These are phyloP conservation scores for Apiospora marii DNA, from an alignment of 2,329 filamentous ascomycete genomes.

Conservation along the genomic window DNA sequence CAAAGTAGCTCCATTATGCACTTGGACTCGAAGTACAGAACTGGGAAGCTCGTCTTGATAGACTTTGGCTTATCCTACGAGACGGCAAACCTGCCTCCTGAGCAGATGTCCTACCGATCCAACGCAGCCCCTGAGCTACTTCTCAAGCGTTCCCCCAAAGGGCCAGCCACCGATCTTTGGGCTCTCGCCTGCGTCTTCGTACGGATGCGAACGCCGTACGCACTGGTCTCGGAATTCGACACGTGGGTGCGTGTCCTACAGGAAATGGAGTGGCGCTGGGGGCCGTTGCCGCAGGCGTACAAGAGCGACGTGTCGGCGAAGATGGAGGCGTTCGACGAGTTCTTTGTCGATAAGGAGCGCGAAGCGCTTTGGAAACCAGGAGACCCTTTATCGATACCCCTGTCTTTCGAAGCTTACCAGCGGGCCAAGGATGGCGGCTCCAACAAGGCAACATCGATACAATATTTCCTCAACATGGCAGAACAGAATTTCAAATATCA, in stretches of 20 bases:
- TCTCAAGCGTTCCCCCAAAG: neutral
- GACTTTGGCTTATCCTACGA: conserved; percentile 6
- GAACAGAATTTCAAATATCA: neutral
- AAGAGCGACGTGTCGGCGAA: neutral
- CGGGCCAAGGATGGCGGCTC: neutral
- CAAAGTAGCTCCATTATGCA: neutral
- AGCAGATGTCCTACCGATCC: conserved; percentile 9
- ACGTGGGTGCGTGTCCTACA: neutral
- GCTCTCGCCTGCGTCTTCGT: neutral
- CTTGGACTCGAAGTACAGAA: neutral
- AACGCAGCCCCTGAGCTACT: neutral
- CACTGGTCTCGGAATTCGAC: neutral
- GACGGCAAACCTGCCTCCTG: neutral
- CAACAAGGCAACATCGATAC: neutral
- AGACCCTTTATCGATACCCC: neutral
- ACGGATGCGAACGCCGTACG: neutral
- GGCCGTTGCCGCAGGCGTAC: neutral
- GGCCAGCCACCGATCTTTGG: neutral
- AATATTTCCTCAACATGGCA: neutral
- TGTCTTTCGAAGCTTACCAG: neutral
- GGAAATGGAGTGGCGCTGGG: neutral
- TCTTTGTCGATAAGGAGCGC: neutral
- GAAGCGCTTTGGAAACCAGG: neutral
- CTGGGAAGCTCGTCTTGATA: neutral
- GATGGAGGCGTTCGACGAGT: neutral